Conservation (phyloP, 371 early-diverging fungal genomes). For the Smittium culicis region DNA sequence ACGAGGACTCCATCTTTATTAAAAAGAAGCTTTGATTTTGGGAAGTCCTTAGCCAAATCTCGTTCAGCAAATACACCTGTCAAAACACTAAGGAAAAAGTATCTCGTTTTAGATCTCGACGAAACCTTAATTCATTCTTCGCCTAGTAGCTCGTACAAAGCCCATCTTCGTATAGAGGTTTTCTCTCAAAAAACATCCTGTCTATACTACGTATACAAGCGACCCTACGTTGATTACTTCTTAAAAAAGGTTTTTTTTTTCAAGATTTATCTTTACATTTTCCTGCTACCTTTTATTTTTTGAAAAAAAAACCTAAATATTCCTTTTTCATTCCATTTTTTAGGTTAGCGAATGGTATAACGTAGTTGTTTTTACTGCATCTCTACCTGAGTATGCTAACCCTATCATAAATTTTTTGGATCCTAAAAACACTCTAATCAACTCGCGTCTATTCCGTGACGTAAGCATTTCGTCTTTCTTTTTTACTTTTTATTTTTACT, state of each 20-base stretch:
- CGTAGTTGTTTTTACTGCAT: slow-evolving; percentile 95
- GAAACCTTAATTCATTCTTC: slow-evolving; percentile 93
- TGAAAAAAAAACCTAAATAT: too few relatives aligned
- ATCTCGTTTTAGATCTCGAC: slow-evolving; percentile 89
- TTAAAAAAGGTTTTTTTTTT: slow-evolving; percentile 50
- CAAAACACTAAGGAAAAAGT: slow-evolving; percentile 38
- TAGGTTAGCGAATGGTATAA: slow-evolving; percentile 86
- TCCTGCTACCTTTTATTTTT: too few relatives aligned
- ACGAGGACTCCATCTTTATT: too few relatives aligned
- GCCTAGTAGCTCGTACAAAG: slow-evolving; percentile 40
- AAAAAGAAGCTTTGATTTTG: too few relatives aligned
- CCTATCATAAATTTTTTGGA: slow-evolving; percentile 94
- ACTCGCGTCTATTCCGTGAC: slow-evolving; percentile 70
- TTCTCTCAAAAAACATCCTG: slow-evolving; percentile 74
- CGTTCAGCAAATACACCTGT: background rate
- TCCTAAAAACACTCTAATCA: slow-evolving; percentile 54
- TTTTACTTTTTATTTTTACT: too few relatives aligned
- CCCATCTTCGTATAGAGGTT: slow-evolving; percentile 79
- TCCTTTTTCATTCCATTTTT: slow-evolving; percentile 22
- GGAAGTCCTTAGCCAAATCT: background rate
- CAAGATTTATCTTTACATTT: too few relatives aligned
- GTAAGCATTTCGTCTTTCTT: too few relatives aligned
- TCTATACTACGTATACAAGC: slow-evolving; percentile 88
- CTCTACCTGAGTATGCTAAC: slow-evolving; percentile 93
- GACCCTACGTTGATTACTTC: slow-evolving; percentile 92